Base-by-base conservation (phyloP, 495 filamentous ascomycete genomes). In the Annulohypoxylon maeteangense region DNA sequence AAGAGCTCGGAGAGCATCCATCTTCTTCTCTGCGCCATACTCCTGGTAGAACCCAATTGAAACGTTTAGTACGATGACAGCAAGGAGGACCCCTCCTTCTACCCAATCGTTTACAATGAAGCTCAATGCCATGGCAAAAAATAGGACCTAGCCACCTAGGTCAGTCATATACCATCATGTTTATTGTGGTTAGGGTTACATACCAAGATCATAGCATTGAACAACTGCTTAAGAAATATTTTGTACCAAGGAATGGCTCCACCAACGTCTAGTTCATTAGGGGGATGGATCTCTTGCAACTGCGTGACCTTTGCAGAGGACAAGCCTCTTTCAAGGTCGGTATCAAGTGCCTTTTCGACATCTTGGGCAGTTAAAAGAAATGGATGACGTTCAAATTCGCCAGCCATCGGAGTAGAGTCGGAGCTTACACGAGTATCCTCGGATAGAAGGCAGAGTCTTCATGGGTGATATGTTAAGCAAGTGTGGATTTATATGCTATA, bases 1-100 rank as follows among this genome's bases (percentile, higher is more conserved):
- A 7, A 96, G 83, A 29, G 89, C 88, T 38, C 91, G 83, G 11
- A 97, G 84, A 22, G 92, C 91, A 45, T 95, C 88, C 85, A 96
- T 94, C 65, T 91, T 94, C 82, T 94, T 92, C 75, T 94, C 93
- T 23, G 93, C 93, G 58, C 88, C 85, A 75, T 91, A 95, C 75
- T 97, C 93, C 75, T 96, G 93, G 51, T 86, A 87, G 82, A 95
- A 96, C 14, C 89, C 89, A 67, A 90, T 88, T n/a, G 88, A 80
- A 31, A 94, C 90, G 70, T 97, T 97, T 67, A 97, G 81, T 6
- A 91, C 73, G 57, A 97, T 94, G 76, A 97, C 93, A 27, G 88
- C 91, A 4, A 90, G 88, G 18, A 96, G 87, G 20, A 96, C 93
- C 40, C 90, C 91, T 20, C 91, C 93, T 81, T 97, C 93, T 60